Evolutionary conservation across 805 yeast species (phyloP).

Genomic region (Kazachstania psychrophila): DNA sequence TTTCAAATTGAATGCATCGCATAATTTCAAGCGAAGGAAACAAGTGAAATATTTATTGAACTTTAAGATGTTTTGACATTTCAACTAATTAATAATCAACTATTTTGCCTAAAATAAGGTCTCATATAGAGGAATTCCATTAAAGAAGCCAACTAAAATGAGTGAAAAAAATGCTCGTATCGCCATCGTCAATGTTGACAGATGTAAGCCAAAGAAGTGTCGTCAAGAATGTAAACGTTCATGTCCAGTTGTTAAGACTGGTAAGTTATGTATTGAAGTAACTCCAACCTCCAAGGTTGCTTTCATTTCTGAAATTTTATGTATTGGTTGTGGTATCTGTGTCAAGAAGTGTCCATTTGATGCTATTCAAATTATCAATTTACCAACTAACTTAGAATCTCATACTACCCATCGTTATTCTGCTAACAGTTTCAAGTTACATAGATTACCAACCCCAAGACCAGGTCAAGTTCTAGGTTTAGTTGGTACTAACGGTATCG

Average conservation of each 20-base stretch:
- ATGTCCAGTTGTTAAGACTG: constrained; percentile 97
- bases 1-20: too few species aligned
- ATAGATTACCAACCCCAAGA: constrained; percentile 95
- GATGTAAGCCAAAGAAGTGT: constrained; percentile 96
- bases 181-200: constrained; percentile 90
- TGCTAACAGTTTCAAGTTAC: constrained; percentile 94
- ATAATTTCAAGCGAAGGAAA: too few species aligned
- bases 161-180: constrained; percentile 61
- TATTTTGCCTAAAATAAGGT: too few species aligned
- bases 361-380: constrained; percentile 89
- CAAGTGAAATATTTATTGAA: too few species aligned
- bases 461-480: constrained; percentile 98
- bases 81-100: too few species aligned
- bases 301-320: constrained; percentile 83
- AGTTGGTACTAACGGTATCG: constrained; percentile 99
- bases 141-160: too few species aligned
- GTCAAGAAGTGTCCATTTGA: constrained; percentile 97
- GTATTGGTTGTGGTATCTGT: constrained; percentile 99
- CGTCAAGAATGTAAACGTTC: constrained; percentile 95
- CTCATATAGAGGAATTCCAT: too few species aligned
- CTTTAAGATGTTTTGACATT: too few species aligned
- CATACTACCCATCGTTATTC: constrained; percentile 96
- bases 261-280: constrained; percentile 95
- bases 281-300: constrained; percentile 85
- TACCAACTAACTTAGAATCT: constrained; percentile 87